Conservation (phyloP, 306 rosid genomes). For the Cyclanthera cordifolia region DNA sequence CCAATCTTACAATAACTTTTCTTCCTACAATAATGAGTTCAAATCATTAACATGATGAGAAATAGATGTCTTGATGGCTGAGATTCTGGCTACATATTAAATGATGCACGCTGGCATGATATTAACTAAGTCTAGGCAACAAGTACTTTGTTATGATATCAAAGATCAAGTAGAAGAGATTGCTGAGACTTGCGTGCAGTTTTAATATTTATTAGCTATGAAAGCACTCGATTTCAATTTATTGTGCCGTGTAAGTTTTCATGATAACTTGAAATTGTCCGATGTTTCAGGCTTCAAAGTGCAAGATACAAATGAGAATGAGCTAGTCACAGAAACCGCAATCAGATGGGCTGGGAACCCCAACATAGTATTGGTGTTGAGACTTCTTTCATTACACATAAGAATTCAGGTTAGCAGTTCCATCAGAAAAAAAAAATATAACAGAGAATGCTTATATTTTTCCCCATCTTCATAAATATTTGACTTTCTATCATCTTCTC, state of each 20-base stretch:
- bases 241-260: not conserved
- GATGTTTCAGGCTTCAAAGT: slow-evolving; percentile 57
- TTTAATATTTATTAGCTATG: not conserved
- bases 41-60: not conserved
- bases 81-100: not conserved
- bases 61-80: not conserved
- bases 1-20: not conserved
- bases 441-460: slow-evolving; percentile 12
- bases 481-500: slow-evolving; percentile 33
- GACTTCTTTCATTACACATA: slow-evolving; percentile 40
- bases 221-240: not conserved
- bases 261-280: slow-evolving; percentile 4
- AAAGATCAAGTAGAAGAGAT: not conserved
- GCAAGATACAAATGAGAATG: slow-evolving; percentile 66
- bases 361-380: slow-evolving; percentile 44
- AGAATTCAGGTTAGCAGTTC: slow-evolving; percentile 47
- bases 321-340: slow-evolving; percentile 66
- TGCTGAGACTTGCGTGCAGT: not conserved
- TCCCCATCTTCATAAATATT: slow-evolving; percentile 3
- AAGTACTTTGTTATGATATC: not conserved
- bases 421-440: slow-evolving; percentile 17
- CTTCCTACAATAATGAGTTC: not conserved
- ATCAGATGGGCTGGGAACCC: slow-evolving; percentile 92
- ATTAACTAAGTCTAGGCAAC: not conserved
- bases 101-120: not conserved